phyloP scores from a whole-genome alignment of 116 monocot genomes.

The Posidonia oceanica region DNA sequence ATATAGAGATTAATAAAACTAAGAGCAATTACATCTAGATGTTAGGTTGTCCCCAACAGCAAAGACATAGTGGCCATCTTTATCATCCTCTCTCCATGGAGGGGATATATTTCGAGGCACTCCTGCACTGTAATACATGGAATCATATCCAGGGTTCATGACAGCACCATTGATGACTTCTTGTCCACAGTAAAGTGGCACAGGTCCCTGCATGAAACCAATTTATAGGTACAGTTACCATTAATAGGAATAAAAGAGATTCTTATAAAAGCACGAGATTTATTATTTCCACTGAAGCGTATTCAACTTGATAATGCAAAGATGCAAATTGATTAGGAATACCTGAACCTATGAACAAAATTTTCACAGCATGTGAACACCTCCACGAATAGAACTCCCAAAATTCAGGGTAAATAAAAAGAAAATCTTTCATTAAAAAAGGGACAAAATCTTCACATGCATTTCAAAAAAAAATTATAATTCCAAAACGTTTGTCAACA shows the following conservation, averaged over 20 bases:
- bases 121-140: slow-evolving; percentile 26
- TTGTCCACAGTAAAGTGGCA: slow-evolving; percentile 48
- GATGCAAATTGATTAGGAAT: no score
- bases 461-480: no score
- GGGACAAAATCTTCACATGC: no score
- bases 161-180: slow-evolving; percentile 34
- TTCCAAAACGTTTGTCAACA: no score
- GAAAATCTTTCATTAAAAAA: no score
- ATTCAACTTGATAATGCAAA: no score
- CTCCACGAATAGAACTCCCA: no score
- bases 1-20: background rate
- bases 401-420: no score
- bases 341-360: no score
- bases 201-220: slow-evolving; percentile 18
- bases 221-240: background rate
- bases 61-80: slow-evolving; percentile 93
- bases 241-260: background rate
- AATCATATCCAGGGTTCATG: slow-evolving; percentile 18
- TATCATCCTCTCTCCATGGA: slow-evolving; percentile 84
- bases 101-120: slow-evolving; percentile 52
- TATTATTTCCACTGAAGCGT: no score
- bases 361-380: no score
- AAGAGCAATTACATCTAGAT: slow-evolving; percentile 51
- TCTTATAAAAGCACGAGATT: no score
- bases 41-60: slow-evolving; percentile 71